Evolutionary conservation across 768 basidiomycete genomes (phyloP), one percentile per base, ranked within the genome.

Genomic region (Panaeolus cyanescens): DNA sequence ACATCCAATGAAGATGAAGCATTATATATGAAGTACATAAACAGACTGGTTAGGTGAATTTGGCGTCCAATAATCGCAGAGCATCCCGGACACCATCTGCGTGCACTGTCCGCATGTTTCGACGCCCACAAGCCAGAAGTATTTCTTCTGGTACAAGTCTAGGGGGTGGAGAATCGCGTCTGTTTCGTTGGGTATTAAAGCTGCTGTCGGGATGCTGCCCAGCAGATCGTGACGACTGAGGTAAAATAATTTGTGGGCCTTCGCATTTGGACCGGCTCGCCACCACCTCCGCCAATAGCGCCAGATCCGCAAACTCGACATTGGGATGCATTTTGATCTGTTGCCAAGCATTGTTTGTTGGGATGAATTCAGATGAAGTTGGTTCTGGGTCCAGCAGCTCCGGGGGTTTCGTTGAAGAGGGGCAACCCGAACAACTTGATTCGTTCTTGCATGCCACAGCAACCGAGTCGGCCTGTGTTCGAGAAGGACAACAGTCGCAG

Each of bases 241-340:
- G 84, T 58, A 89, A 77, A 42, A 85, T 79, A 36, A 92, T 80
- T 36, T 80, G 81, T 15, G 92, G 89, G 17, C 91, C 91, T 1
- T 80, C 83, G 70, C 92, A 94, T 71, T 84, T 88, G 40, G 92
- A 88, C 56, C 90, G 82, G 58, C 92, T 90, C 7, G 92, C 88
- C 39, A 96, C 93, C 39, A 96, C 95, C 56, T 93, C 93, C 2
- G 95, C 95, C 42, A 96, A 83, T 57, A 96, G 80, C 2, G 86
- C 76, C 56, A 96, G 79, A 74, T 96, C 92, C 13, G 92, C 85
- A 70, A 95, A 95, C 31, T 88, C 85, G 57, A 92, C 88, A 66
- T 94, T 95, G 2, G 95, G 95, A 73, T 96, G 95, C 10, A 87
- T 85, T 75, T 95, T 94, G 63, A 96, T 80, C 65, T 87, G 87